Percentiles rank a stretch among this genome's conserved stretches.
Evolutionary conservation across 1,139 yeast species (phyloP).

Genomic region (Diutina sp.): DNA sequence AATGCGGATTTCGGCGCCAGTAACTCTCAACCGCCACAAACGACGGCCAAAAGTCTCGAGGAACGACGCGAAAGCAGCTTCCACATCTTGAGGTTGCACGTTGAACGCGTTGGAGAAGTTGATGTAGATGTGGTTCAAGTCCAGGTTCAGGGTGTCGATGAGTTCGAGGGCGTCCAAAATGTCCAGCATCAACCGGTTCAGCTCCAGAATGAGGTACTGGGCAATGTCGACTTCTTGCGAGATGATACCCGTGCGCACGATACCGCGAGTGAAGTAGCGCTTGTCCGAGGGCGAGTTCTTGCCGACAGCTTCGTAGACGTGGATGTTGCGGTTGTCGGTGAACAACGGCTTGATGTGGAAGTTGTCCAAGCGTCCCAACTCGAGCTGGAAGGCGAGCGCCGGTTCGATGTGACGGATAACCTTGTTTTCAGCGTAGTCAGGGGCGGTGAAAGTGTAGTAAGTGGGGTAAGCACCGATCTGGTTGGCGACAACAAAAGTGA

Average conservation of each 20-base stretch:
- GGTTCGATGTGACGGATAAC: slow-evolving; percentile 97
- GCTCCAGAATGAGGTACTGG: slow-evolving; percentile 90
- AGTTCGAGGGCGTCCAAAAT: slow-evolving; percentile 91
- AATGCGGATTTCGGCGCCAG: slow-evolving; percentile 95
- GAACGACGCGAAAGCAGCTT: slow-evolving; percentile 95
- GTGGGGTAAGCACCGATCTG: slow-evolving; percentile 82
- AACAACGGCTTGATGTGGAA: slow-evolving; percentile 90
- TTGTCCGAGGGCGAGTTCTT: slow-evolving; percentile 89
- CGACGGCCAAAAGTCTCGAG: slow-evolving; percentile 95
- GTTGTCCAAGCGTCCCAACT: slow-evolving; percentile 85
- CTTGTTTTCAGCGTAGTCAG: slow-evolving; percentile 68
- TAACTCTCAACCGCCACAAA: slow-evolving; percentile 90
- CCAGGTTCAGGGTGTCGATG: slow-evolving; percentile 89
- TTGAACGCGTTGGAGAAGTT: slow-evolving; percentile 93
- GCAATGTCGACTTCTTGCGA: slow-evolving; percentile 87
- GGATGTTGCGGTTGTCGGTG: slow-evolving; percentile 94
- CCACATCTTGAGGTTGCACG: slow-evolving; percentile 89
- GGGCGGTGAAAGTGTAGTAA: slow-evolving; percentile 91
- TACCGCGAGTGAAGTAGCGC: slow-evolving; percentile 94
- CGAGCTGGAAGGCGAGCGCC: slow-evolving; percentile 94
- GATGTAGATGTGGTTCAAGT: slow-evolving; percentile 90
- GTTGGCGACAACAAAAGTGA: slow-evolving; percentile 81
- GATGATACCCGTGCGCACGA: slow-evolving; percentile 89
- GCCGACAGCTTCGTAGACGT: slow-evolving; percentile 93
- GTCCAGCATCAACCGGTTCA: slow-evolving; percentile 90